These are phyloP conservation scores for Xylaria sp. DNA, from an alignment of 2,329 filamentous ascomycete species.

Conservation along the genomic window DNA sequence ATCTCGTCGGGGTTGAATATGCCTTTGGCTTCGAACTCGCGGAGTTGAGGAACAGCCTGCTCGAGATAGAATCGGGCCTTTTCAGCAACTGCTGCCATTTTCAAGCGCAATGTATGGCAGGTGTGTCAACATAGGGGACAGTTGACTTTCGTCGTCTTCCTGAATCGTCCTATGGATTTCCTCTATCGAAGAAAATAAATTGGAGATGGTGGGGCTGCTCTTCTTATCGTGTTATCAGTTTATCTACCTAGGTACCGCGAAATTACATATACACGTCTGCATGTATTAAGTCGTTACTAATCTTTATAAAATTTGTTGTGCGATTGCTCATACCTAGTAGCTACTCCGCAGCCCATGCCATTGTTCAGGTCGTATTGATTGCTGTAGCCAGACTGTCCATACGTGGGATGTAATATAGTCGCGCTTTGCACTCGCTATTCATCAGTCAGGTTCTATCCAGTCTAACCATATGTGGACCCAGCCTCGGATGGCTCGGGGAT, in stretches of 20 bases:
- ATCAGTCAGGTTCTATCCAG: neutral
- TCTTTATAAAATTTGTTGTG: neutral
- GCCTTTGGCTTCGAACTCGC: slow-evolving; percentile 90
- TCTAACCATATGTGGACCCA: neutral
- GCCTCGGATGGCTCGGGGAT: slow-evolving; percentile 17
- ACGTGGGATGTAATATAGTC: neutral
- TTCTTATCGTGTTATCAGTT: slow-evolving; percentile 36
- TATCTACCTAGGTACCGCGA: too few relatives aligned
- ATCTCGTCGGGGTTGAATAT: slow-evolving; percentile 95
- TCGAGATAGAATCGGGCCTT: slow-evolving; percentile 97
- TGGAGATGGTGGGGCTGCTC: slow-evolving; percentile 31
- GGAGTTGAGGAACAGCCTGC: slow-evolving; percentile 88
- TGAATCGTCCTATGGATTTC: neutral
- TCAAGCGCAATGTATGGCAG: neutral
- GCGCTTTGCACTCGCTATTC: neutral
- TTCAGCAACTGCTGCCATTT: slow-evolving; percentile 86
- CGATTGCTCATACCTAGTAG: neutral
- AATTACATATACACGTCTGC: neutral
- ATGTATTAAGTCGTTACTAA: neutral
- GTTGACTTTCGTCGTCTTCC: neutral
- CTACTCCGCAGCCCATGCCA: neutral
- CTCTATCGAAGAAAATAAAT: slow-evolving; percentile 35
- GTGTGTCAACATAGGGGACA: neutral
- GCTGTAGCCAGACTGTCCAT: neutral
- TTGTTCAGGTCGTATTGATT: neutral